Evolutionary conservation across 192 early-diverging fungal genomes (phyloP), one percentile per base, ranked within the genome.

Genomic region (Spinellus fusiger): DNA sequence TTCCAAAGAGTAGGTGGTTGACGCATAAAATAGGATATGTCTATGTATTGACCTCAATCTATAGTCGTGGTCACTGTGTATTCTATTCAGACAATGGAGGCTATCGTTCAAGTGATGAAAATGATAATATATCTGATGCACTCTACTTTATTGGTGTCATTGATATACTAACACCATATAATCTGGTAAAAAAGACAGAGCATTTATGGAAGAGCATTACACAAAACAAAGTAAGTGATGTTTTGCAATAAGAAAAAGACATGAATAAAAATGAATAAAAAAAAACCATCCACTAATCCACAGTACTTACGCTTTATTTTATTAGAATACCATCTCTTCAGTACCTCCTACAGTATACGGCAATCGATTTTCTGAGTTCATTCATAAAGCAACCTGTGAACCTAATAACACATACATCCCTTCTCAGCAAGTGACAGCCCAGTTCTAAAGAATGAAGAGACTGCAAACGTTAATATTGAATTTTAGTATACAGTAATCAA

Each of bases 101-200:
- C 20, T 61, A 49, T 35, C 29, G 59, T 33, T 61, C 59, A 15
- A 61, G 59, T 8, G 59, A 61, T 16, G 48, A 61, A 22, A 33
- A 61, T 25, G 27, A 61, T 35, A 18, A 23, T n/a, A 15, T 23
- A 1, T 50, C 25, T 18, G 59, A 61, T 34, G 35, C 35, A 26
- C 49, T 61, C 8, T 95, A 98, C 74, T 95, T 92, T 66, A 80
- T 98, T 54, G 93, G 93, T 5, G 85, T 94, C 65, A 98, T 97
- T 51, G 94, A 97, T 62, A 97, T 98, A 46, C 81, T 96, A 50
- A 96, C 94, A 22, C 84, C 89, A 3, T 97, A 95, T 76, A 89
- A 91, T 73, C 65, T 81, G 28, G 70, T 82, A 40, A 96, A 96
- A 75, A 88, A 87, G 62, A 59, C 86, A 26, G 94, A 96, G 69